These are phyloP conservation scores for Emydomyces testavorans DNA, from an alignment of 2,329 filamentous ascomycete species.

Conservation along the genomic window DNA sequence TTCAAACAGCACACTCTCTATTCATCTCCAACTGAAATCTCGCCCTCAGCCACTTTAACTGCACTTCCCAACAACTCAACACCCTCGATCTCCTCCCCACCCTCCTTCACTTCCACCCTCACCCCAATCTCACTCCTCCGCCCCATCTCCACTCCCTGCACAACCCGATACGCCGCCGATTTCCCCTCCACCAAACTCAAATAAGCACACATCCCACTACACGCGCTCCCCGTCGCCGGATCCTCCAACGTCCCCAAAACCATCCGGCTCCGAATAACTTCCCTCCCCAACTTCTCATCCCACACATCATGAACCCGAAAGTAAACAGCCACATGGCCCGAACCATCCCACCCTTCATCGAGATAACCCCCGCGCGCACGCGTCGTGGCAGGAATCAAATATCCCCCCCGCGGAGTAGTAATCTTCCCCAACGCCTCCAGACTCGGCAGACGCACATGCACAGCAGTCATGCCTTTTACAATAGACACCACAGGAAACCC, in stretches of 20 bases:
- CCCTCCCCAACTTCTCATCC: slow-evolving; percentile 18
- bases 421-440: slow-evolving; percentile 45
- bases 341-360: slow-evolving; percentile 22
- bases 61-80: slow-evolving; percentile 16
- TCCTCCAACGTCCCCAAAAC: slow-evolving; percentile 33
- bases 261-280: slow-evolving; percentile 25
- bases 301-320: slow-evolving; percentile 22
- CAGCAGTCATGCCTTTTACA: slow-evolving; percentile 57
- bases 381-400: slow-evolving; percentile 16
- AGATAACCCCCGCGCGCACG: slow-evolving; percentile 17
- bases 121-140: slow-evolving; percentile 40
- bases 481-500: slow-evolving; percentile 48
- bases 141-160: slow-evolving; percentile 44
- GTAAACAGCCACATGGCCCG: slow-evolving; percentile 21
- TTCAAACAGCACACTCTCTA: no score
- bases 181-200: slow-evolving; percentile 31
- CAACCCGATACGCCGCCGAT: slow-evolving; percentile 22
- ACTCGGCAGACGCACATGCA: slow-evolving; percentile 39
- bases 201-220: slow-evolving; percentile 37
- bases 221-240: slow-evolving; percentile 42
- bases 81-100: slow-evolving; percentile 16
- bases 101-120: slow-evolving; percentile 31
- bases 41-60: slow-evolving; percentile 16
- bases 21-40: slow-evolving; percentile 13
- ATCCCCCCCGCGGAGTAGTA: slow-evolving; percentile 18